Conservation (phyloP, 176 grass and related monocot genomes). For the Puccinellia tenuiflora region DNA sequence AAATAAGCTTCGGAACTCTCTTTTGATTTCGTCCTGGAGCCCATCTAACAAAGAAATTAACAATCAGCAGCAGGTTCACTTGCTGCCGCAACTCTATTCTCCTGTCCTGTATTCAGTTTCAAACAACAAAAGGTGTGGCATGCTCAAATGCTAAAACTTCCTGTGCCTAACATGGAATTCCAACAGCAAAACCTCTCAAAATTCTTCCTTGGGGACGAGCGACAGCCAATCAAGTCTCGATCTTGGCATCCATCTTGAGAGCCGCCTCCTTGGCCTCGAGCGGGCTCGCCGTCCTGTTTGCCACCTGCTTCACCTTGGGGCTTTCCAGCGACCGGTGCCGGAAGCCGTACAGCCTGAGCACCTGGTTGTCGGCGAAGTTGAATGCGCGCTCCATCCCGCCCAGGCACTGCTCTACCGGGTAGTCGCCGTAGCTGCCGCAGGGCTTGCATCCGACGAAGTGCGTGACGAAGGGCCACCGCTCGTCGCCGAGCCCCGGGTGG, state of each 20-base stretch:
- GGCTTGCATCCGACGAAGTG: slow-evolving; percentile 60
- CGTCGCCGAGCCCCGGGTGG: slow-evolving; percentile 73
- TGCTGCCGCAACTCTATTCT: neutral
- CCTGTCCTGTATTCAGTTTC: neutral
- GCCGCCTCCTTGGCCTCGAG: slow-evolving; percentile 36
- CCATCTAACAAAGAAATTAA: neutral
- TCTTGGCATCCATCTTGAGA: slow-evolving; percentile 43
- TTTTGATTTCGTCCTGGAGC: neutral
- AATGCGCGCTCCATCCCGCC: slow-evolving; percentile 63
- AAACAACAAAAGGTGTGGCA: neutral
- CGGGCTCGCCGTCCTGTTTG: slow-evolving; percentile 23
- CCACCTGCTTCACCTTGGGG: slow-evolving; percentile 39
- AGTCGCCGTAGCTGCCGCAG: slow-evolving; percentile 34
- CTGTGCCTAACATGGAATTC: neutral
- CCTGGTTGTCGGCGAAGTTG: slow-evolving; percentile 84
- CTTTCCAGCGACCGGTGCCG: slow-evolving; percentile 41
- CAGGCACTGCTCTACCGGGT: slow-evolving; percentile 47
- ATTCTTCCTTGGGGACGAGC: neutral
- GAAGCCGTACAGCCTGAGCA: slow-evolving; percentile 62
- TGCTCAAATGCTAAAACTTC: neutral
- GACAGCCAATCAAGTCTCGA: neutral
- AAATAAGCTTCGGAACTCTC: neutral
- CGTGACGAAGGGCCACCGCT: slow-evolving; percentile 77
- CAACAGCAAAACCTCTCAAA: neutral
- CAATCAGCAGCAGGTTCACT: neutral